Percentiles rank a stretch among this genome's conserved stretches.
Evolutionary conservation across 441 rosid species (phyloP).

Genomic region (Erysimum pusillum): DNA sequence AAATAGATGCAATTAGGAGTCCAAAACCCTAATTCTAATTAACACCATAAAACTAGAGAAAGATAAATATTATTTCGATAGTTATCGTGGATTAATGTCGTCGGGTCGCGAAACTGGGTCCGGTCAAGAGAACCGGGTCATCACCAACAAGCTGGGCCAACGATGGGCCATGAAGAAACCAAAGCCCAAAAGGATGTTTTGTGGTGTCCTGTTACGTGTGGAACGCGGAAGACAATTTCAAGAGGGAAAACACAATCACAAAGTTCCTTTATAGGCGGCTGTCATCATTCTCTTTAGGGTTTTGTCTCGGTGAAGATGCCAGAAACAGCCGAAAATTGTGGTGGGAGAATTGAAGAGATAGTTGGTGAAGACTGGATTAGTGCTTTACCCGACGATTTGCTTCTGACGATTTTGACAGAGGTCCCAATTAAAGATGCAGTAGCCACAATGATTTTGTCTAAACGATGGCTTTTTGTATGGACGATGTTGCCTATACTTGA

Average conservation of each 20-base stretch:
- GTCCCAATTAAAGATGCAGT: conserved; percentile 6
- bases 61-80: too few relatives aligned
- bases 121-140: too few relatives aligned
- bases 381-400: conserved; percentile 30
- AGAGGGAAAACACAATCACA: background rate
- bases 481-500: background rate
- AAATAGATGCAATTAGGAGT: background rate
- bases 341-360: background rate
- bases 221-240: too few relatives aligned
- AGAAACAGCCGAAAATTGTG: background rate
- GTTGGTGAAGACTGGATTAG: background rate
- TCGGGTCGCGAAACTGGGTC: too few relatives aligned
- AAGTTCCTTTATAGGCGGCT: background rate
- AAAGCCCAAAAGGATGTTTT: too few relatives aligned
- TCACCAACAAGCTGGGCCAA: too few relatives aligned
- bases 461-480: background rate
- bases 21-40: too few relatives aligned
- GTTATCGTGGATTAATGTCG: too few relatives aligned
- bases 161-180: too few relatives aligned
- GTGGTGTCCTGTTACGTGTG: too few relatives aligned
- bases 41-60: background rate
- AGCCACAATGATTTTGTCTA: conserved; percentile 10
- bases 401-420: background rate
- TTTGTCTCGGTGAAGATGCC: background rate
- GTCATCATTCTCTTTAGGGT: background rate